Evolutionary conservation across 1,284 basidiomycete genomes (phyloP).

Genomic region (Ustanciosporium gigantosporum): DNA sequence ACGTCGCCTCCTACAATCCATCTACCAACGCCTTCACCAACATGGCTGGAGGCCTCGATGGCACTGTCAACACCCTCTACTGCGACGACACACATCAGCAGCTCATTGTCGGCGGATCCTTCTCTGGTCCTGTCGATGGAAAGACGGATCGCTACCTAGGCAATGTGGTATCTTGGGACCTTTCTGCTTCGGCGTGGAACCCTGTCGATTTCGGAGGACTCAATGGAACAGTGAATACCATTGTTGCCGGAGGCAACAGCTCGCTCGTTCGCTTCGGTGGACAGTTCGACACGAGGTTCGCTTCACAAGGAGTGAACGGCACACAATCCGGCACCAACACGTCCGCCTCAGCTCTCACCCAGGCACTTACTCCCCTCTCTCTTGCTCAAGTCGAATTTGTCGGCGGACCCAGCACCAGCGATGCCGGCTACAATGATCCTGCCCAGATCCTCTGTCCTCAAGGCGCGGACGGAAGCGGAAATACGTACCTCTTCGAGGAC

Average conservation of each 20-base stretch:
- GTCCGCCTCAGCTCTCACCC: constrained; percentile 62
- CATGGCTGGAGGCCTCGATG: constrained; percentile 64
- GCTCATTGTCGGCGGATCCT: constrained; percentile 84
- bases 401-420: constrained; percentile 72
- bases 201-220: constrained; percentile 81
- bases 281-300: constrained; percentile 68
- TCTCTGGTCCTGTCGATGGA: constrained; percentile 63
- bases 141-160: constrained; percentile 63
- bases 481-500: constrained; percentile 82
- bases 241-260: constrained; percentile 73
- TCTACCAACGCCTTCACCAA: constrained; percentile 15
- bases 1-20: constrained; percentile 51
- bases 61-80: constrained; percentile 74
- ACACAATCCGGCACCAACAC: constrained; percentile 62
- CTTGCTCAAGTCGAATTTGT: constrained; percentile 67
- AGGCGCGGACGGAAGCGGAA: constrained; percentile 74
- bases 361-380: constrained; percentile 60
- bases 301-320: constrained; percentile 65
- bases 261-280: constrained; percentile 83
- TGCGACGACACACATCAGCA: constrained; percentile 75
- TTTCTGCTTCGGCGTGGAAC: constrained; percentile 71
- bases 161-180: constrained; percentile 79
- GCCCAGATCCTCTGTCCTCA: constrained; percentile 80
- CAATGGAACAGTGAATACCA: constrained; percentile 76
- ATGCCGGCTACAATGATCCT: constrained; percentile 72